phyloP scores from a whole-genome alignment of 1,284 basidiomycete genomes.

The Ustilago nuda region DNA sequence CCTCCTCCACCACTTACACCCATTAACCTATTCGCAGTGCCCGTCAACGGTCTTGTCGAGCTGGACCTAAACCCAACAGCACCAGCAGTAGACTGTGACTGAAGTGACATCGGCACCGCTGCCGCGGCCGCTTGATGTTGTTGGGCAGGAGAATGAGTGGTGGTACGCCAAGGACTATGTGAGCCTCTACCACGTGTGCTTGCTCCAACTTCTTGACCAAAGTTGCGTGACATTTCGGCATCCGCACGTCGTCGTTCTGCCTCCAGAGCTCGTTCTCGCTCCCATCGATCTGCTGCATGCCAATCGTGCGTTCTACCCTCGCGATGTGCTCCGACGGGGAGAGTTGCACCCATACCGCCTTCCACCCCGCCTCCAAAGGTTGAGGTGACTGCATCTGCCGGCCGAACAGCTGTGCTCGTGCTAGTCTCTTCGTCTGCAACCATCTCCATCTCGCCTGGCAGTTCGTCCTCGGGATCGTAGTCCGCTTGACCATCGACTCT shows the following conservation, averaged over 20 bases:
- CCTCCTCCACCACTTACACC: conserved; percentile 22
- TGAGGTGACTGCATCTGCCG: not conserved
- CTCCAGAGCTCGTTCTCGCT: conserved; percentile 40
- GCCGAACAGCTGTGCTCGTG: conserved; percentile 1
- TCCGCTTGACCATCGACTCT: conserved; percentile 33
- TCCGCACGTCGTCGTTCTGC: conserved; percentile 47
- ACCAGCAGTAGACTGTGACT: conserved; percentile 3
- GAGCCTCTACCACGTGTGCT: conserved; percentile 45
- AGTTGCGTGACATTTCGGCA: conserved; percentile 55
- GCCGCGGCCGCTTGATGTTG: not conserved
- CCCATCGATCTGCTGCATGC: conserved; percentile 33
- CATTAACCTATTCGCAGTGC: conserved; percentile 14
- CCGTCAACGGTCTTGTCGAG: conserved; percentile 23
- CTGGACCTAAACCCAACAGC: conserved; percentile 25
- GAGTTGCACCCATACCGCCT: conserved; percentile 39
- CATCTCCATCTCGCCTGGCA: conserved; percentile 55
- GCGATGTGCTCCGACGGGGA: conserved; percentile 35
- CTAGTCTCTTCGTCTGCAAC: conserved; percentile 15
- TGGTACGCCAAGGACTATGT: conserved; percentile 44
- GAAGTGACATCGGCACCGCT: conserved; percentile 3
- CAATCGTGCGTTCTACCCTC: conserved; percentile 35
- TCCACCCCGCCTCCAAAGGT: conserved; percentile 28
- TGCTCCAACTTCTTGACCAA: conserved; percentile 50
- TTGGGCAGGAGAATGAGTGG: conserved; percentile 3
- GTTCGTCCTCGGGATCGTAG: conserved; percentile 49